Conservation (phyloP, 2,329 filamentous ascomycete genomes). For the Calonectria honghensis region DNA sequence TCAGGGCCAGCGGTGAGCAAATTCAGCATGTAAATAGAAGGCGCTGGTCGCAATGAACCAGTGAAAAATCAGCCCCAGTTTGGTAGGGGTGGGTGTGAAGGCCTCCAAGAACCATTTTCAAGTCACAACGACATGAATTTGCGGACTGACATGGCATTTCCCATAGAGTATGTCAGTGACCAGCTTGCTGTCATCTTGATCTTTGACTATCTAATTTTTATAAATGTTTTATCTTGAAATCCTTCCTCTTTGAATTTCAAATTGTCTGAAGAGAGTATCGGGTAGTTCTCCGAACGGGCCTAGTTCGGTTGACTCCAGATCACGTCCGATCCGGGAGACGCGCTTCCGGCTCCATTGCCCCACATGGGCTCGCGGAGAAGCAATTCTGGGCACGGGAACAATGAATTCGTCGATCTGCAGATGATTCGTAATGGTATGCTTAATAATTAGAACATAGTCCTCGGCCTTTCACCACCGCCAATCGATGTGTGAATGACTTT, state of each 20-base stretch:
- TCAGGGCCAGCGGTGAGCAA: conserved; percentile 1
- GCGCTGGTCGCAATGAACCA: conserved; percentile 6
- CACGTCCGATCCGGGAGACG: background rate
- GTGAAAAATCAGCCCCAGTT: background rate
- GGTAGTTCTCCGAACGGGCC: background rate
- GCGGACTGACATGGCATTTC: background rate
- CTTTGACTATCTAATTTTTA: background rate
- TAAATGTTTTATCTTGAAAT: too few relatives aligned
- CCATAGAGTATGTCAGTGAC: background rate
- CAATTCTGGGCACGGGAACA: background rate
- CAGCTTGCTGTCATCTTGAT: background rate
- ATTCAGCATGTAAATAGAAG: background rate
- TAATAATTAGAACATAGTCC: background rate
- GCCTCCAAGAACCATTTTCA: background rate
- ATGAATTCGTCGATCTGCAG: background rate
- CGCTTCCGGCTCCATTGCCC: background rate
- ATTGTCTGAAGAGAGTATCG: background rate
- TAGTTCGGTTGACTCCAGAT: background rate
- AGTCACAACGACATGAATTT: background rate
- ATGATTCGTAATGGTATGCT: background rate
- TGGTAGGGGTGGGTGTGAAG: background rate
- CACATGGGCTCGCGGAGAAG: background rate
- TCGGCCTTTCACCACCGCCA: background rate
- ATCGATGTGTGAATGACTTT: background rate
- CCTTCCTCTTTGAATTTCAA: background rate